These are phyloP conservation scores for Aspergillus avenaceus DNA, from an alignment of 495 filamentous ascomycete genomes.

Conservation along the genomic window DNA sequence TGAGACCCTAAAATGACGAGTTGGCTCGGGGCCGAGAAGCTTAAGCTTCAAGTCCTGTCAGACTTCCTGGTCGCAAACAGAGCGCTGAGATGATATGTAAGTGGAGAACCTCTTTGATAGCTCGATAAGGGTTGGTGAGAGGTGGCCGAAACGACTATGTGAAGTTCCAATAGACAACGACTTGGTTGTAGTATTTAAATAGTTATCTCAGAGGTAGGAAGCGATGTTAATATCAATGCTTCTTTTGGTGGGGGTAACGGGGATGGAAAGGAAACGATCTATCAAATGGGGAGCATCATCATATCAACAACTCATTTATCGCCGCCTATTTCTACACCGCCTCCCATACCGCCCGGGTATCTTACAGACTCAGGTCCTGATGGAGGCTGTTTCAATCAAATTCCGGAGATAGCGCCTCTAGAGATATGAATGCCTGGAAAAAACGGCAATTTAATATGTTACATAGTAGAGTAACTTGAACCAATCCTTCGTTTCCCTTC, in stretches of 20 bases:
- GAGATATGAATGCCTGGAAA: neutral
- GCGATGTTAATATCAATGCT: too few species aligned
- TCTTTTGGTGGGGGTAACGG: neutral
- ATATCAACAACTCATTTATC: slow-evolving; percentile 6
- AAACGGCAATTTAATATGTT: too few species aligned
- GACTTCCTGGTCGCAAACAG: too few species aligned
- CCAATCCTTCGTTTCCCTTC: too few species aligned
- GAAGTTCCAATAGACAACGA: neutral
- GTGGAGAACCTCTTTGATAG: slow-evolving; percentile 8
- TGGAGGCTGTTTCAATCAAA: too few species aligned
- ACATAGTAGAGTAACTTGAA: too few species aligned
- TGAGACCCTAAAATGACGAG: neutral
- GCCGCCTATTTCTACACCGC: slow-evolving; percentile 6
- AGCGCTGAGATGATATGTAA: slow-evolving; percentile 2
- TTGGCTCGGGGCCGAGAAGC: too few species aligned
- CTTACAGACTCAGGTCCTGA: neutral
- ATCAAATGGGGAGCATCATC: slow-evolving; percentile 1
- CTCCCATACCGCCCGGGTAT: slow-evolving; percentile 2
- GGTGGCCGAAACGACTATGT: neutral
- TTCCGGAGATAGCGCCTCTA: too few species aligned
- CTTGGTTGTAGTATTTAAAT: neutral
- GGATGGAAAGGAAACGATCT: neutral
- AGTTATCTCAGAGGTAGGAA: neutral
- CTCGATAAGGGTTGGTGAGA: neutral
- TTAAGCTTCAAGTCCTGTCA: too few species aligned